Conservation (phyloP, 495 filamentous ascomycete species). For the Annulohypoxylon moriforme region DNA sequence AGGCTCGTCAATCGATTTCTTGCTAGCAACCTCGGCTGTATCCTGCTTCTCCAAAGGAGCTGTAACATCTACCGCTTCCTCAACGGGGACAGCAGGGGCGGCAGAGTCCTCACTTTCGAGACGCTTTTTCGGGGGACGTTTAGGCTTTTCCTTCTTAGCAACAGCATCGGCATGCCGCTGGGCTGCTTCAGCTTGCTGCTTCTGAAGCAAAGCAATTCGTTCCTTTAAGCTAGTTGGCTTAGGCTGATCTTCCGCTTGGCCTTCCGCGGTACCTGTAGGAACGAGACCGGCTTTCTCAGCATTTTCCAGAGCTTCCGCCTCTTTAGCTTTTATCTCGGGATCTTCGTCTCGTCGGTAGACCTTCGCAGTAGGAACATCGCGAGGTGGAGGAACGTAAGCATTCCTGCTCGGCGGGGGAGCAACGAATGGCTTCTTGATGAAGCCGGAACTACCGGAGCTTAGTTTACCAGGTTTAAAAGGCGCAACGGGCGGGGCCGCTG, state of each 20-base stretch:
- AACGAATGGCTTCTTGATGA: conserved; percentile 99
- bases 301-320: conserved; percentile 65
- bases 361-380: conserved; percentile 72
- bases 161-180: conserved; percentile 79
- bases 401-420: conserved; percentile 93
- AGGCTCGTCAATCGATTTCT: conserved; percentile 69
- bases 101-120: conserved; percentile 65
- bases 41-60: conserved; percentile 58
- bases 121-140: conserved; percentile 81
- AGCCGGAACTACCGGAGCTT: conserved; percentile 68
- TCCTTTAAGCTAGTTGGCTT: conserved; percentile 95
- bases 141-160: conserved; percentile 90
- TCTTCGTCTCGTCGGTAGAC: conserved; percentile 91
- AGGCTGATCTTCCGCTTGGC: conserved; percentile 78
- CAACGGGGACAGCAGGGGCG: conserved; percentile 40
- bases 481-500: conserved; percentile 82
- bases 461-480: conserved; percentile 84
- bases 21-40: conserved; percentile 63
- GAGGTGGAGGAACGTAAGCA: conserved; percentile 83
- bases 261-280: conserved; percentile 56
- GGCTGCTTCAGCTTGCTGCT: conserved; percentile 90
- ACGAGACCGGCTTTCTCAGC: conserved; percentile 70
- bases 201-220: conserved; percentile 90
- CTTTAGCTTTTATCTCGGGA: conserved; percentile 78
- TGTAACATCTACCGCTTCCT: conserved; percentile 54